Evolutionary conservation across 345 rosid genomes (phyloP).

Genomic region (Eutrema japonicum): DNA sequence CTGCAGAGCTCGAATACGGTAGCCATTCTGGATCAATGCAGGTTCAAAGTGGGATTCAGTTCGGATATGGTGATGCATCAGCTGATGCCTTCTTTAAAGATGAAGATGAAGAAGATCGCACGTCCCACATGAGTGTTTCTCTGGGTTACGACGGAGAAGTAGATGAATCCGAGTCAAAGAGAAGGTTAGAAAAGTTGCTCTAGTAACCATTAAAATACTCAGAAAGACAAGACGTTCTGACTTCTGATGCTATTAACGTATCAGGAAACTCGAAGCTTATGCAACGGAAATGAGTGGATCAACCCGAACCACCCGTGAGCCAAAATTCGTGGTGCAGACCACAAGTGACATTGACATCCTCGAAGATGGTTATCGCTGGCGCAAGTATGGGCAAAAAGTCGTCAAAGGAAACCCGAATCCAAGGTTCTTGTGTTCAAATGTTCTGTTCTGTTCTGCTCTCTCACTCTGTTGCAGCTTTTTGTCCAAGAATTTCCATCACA

Average conservation of each 20-base stretch:
- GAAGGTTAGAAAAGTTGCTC: conserved; percentile 58
- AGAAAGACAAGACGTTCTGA: conserved; percentile 5
- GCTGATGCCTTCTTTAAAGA: conserved; percentile 51
- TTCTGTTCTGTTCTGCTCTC: background rate
- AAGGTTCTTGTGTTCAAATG: conserved; percentile 48
- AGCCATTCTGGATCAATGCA: conserved; percentile 50
- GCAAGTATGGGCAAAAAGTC: conserved; percentile 85
- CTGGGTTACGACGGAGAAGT: conserved; percentile 57
- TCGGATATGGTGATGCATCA: conserved; percentile 62
- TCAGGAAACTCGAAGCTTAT: conserved; percentile 79
- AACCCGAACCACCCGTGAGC: conserved; percentile 70
- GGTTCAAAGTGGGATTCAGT: conserved; percentile 52
- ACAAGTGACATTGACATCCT: conserved; percentile 79
- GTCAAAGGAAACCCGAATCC: conserved; percentile 83
- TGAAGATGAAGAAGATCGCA: conserved; percentile 71
- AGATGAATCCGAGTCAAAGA: conserved; percentile 85
- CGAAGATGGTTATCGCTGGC: conserved; percentile 89
- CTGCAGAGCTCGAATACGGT: conserved; percentile 53
- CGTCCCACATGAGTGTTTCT: conserved; percentile 58
- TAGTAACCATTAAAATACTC: conserved; percentile 1
- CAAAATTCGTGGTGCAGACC: conserved; percentile 65
- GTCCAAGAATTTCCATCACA: conserved; percentile 6
- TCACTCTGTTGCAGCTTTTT: conserved; percentile 19
- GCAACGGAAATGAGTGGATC: conserved; percentile 80
- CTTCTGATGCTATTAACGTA: conserved; percentile 13